Evolutionary conservation across 2,329 filamentous ascomycete species (phyloP), one percentile per base, ranked within the genome.

Genomic region (Fusarium robinianum): DNA sequence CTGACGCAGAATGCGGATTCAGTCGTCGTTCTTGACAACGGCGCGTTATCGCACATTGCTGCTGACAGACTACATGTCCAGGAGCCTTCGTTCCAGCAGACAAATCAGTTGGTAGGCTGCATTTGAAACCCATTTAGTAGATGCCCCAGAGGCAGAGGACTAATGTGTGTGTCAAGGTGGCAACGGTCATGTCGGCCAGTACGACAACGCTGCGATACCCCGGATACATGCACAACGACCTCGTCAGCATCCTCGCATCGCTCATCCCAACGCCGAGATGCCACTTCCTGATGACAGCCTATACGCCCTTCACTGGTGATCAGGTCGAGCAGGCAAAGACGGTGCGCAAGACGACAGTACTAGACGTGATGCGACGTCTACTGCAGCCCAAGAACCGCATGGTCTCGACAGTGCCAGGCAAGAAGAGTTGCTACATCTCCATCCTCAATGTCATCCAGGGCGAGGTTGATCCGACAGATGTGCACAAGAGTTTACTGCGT

Each of bases 171-270:
- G 15, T 37, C n/a, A 33, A 87, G 81, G 80, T 94, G 4, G 94
- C 90, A 6, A 99, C 95, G 2, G 95, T 99, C 67, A 99, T 99
- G 94, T 96, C 91, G 23, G 94, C 94, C 25, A 95, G 90, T 65
- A 99, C 94, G 4, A 97, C 92, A 8, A 96, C 95, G 3, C 82
- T 99, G 36, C 83, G 94, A 64, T 99, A 99, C 67, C 94, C 94
- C 2, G 94, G 94, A 25, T 99, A 99, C 72, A 99, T 99, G 94
- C 94, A 99, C 76, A 99, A 99, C 69, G 94, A 99, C 66, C 85
- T 99, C 11, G 91, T 96, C 64, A 94, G 92, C 69, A 97, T 99
- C 61, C 80, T 99, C 45, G 94, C 95, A 16, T 95, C 90, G 14
- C 79, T 99, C 27, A 97, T 99, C 51, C 94, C 94, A 2, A 99